phyloP scores from a whole-genome alignment of 1,139 yeast species.

The Geotrichum candidum region DNA sequence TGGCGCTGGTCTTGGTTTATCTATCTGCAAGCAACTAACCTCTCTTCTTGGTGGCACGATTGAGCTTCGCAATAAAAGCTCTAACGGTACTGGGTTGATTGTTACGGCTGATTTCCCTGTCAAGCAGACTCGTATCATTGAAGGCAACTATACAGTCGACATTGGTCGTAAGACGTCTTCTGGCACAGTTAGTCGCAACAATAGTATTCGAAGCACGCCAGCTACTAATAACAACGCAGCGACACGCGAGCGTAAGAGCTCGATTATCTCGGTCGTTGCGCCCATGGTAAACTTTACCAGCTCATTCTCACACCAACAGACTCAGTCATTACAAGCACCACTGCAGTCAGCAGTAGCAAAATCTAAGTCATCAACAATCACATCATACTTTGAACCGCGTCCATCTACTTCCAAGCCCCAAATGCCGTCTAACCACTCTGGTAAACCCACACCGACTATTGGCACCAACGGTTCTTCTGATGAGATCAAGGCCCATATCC shows the following conservation, averaged over 20 bases:
- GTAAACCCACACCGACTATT: background rate
- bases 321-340: background rate
- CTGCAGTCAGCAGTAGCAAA: background rate
- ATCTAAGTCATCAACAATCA: background rate
- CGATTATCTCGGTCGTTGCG: background rate
- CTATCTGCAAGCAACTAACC: slow-evolving; percentile 76
- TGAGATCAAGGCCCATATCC: slow-evolving; percentile 34
- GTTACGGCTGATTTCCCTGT: slow-evolving; percentile 9
- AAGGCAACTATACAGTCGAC: background rate
- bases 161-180: background rate
- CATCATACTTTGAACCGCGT: background rate
- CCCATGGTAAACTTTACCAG: background rate
- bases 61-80: slow-evolving; percentile 28
- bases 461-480: background rate
- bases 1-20: slow-evolving; percentile 92
- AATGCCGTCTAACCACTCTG: background rate
- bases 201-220: background rate
- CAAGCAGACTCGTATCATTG: slow-evolving; percentile 3
- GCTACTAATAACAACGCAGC: background rate
- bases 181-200: background rate
- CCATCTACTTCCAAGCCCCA: background rate
- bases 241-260: background rate
- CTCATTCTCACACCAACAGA: background rate
- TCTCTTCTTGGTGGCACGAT: slow-evolving; percentile 63
- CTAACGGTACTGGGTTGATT: background rate